Evolutionary conservation across 176 grass and related monocot genomes (phyloP).

Genomic region (Oryza longistaminata): DNA sequence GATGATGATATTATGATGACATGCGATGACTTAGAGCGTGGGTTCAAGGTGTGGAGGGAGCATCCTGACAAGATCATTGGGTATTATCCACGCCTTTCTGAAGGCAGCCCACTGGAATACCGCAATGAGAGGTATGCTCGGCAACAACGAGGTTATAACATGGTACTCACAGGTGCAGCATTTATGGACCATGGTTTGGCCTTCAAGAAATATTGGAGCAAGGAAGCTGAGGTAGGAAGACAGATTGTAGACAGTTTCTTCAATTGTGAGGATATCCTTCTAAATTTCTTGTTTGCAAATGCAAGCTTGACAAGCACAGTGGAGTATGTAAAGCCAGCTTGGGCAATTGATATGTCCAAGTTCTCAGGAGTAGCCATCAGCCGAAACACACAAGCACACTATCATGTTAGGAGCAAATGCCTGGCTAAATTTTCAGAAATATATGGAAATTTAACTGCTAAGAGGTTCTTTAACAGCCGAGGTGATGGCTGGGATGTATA

Average conservation of each 20-base stretch:
- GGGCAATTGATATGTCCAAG: constrained; percentile 94
- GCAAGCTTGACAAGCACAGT: constrained; percentile 56
- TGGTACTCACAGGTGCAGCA: constrained; percentile 89
- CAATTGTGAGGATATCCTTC: constrained; percentile 88
- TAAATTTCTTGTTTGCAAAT: constrained; percentile 92
- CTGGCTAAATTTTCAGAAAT: constrained; percentile 67
- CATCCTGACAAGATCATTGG: constrained; percentile 70
- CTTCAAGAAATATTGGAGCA: constrained; percentile 79
- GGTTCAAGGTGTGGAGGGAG: constrained; percentile 90
- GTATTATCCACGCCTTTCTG: constrained; percentile 80
- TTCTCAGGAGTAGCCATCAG: constrained; percentile 91
- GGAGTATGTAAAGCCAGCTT: constrained; percentile 89
- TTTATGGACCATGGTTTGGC: constrained; percentile 86
- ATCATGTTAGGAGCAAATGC: constrained; percentile 76
- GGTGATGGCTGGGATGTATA: constrained; percentile 88
- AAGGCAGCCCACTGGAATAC: constrained; percentile 67
- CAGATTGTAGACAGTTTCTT: constrained; percentile 61
- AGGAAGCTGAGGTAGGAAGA: constrained; percentile 62
- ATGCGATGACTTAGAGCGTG: constrained; percentile 91
- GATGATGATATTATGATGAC: constrained; percentile 99
- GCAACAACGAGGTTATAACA: constrained; percentile 64
- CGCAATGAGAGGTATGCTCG: constrained; percentile 63
- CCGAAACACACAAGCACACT: constrained; percentile 67
- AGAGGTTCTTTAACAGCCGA: constrained; percentile 57
- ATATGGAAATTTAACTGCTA: constrained; percentile 75